A percentile compares a stretch with the other conserved stretches of the same genome.
These are phyloP conservation scores for Gnomoniopsis sp. DNA, from an alignment of 2,329 filamentous ascomycete species.

Conservation along the genomic window DNA sequence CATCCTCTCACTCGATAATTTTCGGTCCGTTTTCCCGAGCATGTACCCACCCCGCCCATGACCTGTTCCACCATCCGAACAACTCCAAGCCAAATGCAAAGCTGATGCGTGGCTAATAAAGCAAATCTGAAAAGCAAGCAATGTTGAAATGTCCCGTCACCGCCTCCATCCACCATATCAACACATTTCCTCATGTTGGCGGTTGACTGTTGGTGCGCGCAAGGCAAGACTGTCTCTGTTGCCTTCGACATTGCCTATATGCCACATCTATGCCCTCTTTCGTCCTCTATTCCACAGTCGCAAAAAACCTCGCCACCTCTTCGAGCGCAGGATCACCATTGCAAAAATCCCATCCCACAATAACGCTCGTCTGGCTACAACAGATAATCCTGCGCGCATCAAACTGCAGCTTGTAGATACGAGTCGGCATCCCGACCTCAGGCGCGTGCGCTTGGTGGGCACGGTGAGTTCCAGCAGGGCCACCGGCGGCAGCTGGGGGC, in stretches of 20 bases:
- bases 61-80: background rate
- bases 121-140: no score
- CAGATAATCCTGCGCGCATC: slow-evolving; percentile 91
- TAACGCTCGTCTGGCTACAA: slow-evolving; percentile 85
- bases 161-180: no score
- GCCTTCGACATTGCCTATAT: no score
- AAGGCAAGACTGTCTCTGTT: no score
- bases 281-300: slow-evolving; percentile 47
- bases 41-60: background rate
- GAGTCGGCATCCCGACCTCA: slow-evolving; percentile 44
- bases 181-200: no score
- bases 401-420: slow-evolving; percentile 96
- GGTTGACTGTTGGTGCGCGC: background rate
- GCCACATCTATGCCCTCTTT: background rate
- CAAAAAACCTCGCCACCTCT: slow-evolving; percentile 76
- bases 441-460: slow-evolving; percentile 44
- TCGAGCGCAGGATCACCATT: slow-evolving; percentile 78
- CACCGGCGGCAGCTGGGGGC: slow-evolving; percentile 9
- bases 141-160: no score
- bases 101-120: background rate
- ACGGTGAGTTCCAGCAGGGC: slow-evolving; percentile 16
- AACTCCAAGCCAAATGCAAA: background rate
- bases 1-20: no score
- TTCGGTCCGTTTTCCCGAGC: no score
- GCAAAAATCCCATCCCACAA: slow-evolving; percentile 98